Evolutionary conservation across 257 asterid genomes (phyloP).

Genomic region (Penstemon barbatus): DNA sequence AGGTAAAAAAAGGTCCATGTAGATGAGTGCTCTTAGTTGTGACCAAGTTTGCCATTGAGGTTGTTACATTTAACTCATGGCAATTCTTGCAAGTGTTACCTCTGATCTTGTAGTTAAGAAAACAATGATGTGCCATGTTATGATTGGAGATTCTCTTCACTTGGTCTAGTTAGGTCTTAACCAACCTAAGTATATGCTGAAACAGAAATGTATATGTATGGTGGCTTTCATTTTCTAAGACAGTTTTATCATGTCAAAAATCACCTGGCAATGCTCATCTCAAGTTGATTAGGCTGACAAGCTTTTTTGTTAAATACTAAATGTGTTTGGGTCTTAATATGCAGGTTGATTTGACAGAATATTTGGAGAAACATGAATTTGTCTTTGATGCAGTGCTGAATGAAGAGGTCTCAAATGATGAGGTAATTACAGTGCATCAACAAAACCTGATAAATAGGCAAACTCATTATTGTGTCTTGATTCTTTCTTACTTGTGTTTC

Average conservation of each 20-base stretch:
- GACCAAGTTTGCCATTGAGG: not conserved
- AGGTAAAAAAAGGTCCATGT: not conserved
- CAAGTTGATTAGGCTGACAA: conserved; percentile 6
- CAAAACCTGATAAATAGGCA: conserved; percentile 18
- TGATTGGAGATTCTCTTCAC: conserved; percentile 13
- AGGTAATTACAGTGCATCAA: conserved; percentile 52
- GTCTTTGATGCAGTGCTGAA: conserved; percentile 96
- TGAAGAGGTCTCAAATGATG: conserved; percentile 98
- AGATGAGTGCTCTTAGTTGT: conserved; percentile 3
- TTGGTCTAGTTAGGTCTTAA: not conserved
- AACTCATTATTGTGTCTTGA: conserved; percentile 3
- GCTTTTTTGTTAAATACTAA: conserved; percentile 7
- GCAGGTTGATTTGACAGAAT: conserved; percentile 97
- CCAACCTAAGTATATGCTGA: conserved; percentile 18
- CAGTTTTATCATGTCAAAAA: conserved; percentile 12
- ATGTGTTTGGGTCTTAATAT: conserved; percentile 23
- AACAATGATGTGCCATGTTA: not conserved
- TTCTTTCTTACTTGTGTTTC: conserved; percentile 22
- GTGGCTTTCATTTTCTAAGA: conserved; percentile 7
- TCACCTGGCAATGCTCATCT: conserved; percentile 9
- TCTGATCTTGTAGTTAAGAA: not conserved
- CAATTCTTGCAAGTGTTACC: not conserved
- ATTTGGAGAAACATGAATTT: conserved; percentile 95
- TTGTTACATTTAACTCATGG: not conserved
- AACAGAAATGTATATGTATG: conserved; percentile 3